A percentile compares a stretch with the other conserved stretches of the same genome.
These are phyloP conservation scores for Dothideomycetes sp. DNA, from an alignment of 2,329 filamentous ascomycete species.

Conservation along the genomic window DNA sequence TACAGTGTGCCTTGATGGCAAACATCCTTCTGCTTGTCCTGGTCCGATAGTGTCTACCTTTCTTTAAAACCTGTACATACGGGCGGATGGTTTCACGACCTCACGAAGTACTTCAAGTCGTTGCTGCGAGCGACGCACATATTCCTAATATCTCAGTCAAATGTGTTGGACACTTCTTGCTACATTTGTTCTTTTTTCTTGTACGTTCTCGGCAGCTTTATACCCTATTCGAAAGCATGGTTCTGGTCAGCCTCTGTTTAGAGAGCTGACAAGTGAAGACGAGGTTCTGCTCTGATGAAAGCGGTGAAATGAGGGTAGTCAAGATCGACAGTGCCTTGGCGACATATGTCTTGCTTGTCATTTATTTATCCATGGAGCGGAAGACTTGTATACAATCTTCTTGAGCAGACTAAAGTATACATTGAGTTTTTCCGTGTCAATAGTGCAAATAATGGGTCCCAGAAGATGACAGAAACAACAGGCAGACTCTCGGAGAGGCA, in stretches of 20 bases:
- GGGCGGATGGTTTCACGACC: background rate
- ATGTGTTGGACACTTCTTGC: background rate
- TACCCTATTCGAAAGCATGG: background rate
- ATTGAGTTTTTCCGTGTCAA: too few relatives aligned
- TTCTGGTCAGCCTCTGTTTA: too few relatives aligned
- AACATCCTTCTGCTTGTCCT: constrained; percentile 3
- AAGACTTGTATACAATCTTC: too few relatives aligned
- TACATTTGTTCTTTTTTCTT: background rate
- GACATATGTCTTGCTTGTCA: too few relatives aligned
- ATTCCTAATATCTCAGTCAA: constrained; percentile 1
- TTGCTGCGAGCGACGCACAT: background rate
- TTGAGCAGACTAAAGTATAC: too few relatives aligned
- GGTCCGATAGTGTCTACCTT: constrained; percentile 5
- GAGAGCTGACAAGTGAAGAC: too few relatives aligned
- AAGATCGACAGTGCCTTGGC: background rate
- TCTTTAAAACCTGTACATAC: constrained; percentile 7
- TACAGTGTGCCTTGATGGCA: background rate
- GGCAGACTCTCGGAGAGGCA: too few relatives aligned
- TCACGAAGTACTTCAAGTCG: constrained; percentile 3
- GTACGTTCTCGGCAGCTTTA: background rate
- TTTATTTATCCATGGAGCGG: too few relatives aligned
- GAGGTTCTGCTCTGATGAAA: too few relatives aligned
- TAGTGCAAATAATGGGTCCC: too few relatives aligned
- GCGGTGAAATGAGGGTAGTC: background rate
- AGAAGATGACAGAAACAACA: too few relatives aligned